phyloP scores from a whole-genome alignment of 2,329 filamentous ascomycete genomes.

The Plenodomus lindquistii region DNA sequence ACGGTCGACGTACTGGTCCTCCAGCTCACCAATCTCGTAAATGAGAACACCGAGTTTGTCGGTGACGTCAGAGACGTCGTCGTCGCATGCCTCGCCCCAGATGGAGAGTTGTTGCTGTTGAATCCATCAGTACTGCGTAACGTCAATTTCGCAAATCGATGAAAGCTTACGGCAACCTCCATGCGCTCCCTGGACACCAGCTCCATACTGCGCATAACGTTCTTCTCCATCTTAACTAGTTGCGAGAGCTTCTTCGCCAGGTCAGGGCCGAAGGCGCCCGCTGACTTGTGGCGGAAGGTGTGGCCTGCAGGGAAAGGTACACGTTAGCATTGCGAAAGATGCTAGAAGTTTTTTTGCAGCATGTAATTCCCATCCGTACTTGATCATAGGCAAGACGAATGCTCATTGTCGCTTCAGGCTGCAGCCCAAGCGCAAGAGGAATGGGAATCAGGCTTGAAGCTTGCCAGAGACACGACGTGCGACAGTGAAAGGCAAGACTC shows the following conservation, averaged over 20 bases:
- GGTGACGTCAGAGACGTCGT: constrained; percentile 97
- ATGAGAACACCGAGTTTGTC: constrained; percentile 98
- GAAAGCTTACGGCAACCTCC: constrained; percentile 85
- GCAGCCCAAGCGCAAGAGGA: neutral
- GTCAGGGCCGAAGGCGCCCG: constrained; percentile 80
- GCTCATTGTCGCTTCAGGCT: neutral
- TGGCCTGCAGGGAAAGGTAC: constrained; percentile 56
- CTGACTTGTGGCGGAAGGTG: constrained; percentile 72
- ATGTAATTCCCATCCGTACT: neutral
- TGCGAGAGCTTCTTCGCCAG: constrained; percentile 97
- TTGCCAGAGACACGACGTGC: neutral
- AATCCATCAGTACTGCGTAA: constrained; percentile 20
- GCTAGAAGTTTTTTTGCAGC: neutral
- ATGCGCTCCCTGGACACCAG: constrained; percentile 93
- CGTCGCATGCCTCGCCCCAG: constrained; percentile 94
- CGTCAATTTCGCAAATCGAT: constrained; percentile 4
- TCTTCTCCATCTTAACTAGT: constrained; percentile 99
- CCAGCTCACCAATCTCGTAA: constrained; percentile 97
- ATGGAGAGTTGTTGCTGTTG: constrained; percentile 93
- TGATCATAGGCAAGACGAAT: neutral
- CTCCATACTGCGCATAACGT: constrained; percentile 98
- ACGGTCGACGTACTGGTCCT: constrained; percentile 97
- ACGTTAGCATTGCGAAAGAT: neutral
- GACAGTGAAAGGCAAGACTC: neutral
- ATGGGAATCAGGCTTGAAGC: neutral